Conservation (phyloP, 176 grass and related monocot genomes). For the Cenchrus americanus region DNA sequence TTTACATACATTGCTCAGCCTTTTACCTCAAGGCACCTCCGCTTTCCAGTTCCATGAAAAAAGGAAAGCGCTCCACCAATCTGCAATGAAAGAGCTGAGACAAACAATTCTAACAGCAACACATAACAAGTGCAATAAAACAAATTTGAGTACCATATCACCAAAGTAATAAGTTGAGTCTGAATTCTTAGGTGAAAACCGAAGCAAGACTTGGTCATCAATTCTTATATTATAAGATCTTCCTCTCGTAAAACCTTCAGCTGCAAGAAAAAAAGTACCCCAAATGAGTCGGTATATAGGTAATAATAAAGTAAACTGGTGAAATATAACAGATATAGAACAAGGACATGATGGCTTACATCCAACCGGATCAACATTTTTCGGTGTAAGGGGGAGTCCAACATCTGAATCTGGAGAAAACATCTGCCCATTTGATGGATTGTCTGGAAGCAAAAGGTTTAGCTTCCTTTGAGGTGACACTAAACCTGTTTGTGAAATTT, state of each 20-base stretch:
- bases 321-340: slow-evolving; percentile 30
- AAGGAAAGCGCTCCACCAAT: slow-evolving; percentile 89
- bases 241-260: slow-evolving; percentile 85
- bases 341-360: slow-evolving; percentile 67
- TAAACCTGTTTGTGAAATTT: slow-evolving; percentile 49
- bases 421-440: slow-evolving; percentile 50
- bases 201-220: slow-evolving; percentile 83
- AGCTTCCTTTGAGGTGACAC: slow-evolving; percentile 63
- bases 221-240: slow-evolving; percentile 99
- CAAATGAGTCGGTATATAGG: not conserved
- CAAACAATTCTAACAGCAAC: slow-evolving; percentile 21
- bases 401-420: slow-evolving; percentile 60
- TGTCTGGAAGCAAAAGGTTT: slow-evolving; percentile 55
- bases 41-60: slow-evolving; percentile 74
- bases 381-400: slow-evolving; percentile 68
- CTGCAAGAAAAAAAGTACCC: slow-evolving; percentile 47
- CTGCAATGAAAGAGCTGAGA: slow-evolving; percentile 54
- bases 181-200: slow-evolving; percentile 93
- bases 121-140: slow-evolving; percentile 15
- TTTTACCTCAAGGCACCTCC: slow-evolving; percentile 89
- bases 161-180: slow-evolving; percentile 98
- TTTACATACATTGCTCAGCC: slow-evolving; percentile 9
- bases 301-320: slow-evolving; percentile 8
- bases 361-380: slow-evolving; percentile 75
- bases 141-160: slow-evolving; percentile 76